Conservation (phyloP, 2,329 filamentous ascomycete genomes). For the Reticulascus tulasneorum region DNA sequence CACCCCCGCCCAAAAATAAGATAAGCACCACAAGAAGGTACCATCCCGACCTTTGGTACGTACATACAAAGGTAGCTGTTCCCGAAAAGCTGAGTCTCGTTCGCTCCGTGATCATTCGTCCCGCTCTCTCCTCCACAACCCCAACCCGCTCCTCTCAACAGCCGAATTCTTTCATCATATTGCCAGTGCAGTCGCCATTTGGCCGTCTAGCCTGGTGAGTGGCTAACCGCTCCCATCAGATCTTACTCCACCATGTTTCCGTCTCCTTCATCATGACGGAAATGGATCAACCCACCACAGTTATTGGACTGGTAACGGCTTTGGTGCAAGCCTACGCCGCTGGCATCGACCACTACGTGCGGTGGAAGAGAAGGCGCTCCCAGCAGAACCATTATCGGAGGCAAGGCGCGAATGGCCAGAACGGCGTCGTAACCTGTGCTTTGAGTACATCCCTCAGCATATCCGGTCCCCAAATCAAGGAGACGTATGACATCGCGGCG, state of each 20-base stretch:
- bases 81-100: too few relatives aligned
- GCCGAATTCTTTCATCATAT: too few relatives aligned
- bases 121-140: too few relatives aligned
- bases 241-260: neutral
- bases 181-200: too few relatives aligned
- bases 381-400: conserved; percentile 28
- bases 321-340: conserved; percentile 13
- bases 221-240: neutral
- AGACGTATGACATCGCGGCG: conserved; percentile 27
- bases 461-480: conserved; percentile 24
- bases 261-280: conserved; percentile 4
- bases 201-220: too few relatives aligned
- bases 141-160: too few relatives aligned
- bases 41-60: too few relatives aligned
- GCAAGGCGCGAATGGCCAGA: conserved; percentile 3
- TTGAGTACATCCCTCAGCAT: conserved; percentile 29
- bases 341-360: conserved; percentile 22
- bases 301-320: conserved; percentile 16
- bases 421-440: conserved; percentile 22
- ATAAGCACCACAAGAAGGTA: too few relatives aligned
- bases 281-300: conserved; percentile 12
- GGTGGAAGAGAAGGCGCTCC: conserved; percentile 29
- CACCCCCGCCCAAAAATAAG: too few relatives aligned
- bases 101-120: too few relatives aligned
- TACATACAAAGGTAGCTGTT: too few relatives aligned